These are phyloP conservation scores for Lobulomyces angularis DNA, from an alignment of 192 early-diverging fungal genomes.

Conservation along the genomic window DNA sequence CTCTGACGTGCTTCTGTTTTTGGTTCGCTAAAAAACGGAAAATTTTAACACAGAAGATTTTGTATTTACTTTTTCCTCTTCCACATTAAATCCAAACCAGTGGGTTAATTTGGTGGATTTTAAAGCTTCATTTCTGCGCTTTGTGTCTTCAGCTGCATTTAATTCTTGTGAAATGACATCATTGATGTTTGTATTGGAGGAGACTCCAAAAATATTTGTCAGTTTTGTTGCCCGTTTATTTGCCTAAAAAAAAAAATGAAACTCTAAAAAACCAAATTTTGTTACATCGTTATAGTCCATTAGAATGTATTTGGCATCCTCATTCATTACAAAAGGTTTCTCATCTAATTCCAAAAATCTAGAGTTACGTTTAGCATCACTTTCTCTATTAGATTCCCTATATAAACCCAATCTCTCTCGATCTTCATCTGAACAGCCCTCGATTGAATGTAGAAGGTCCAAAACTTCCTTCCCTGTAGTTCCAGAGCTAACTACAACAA, in stretches of 20 bases:
- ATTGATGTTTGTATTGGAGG: constrained; percentile 8
- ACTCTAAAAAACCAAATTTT: not conserved
- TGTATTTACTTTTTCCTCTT: constrained; percentile 1
- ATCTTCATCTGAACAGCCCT: no score
- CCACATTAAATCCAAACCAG: constrained; percentile 9
- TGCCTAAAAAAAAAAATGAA: not conserved
- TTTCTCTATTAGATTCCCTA: constrained; percentile 4
- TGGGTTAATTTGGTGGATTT: constrained; percentile 8
- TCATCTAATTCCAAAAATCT: constrained; percentile 2
- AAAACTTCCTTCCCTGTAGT: constrained; percentile 15
- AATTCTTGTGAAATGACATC: constrained; percentile 1
- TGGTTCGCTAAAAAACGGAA: no score
- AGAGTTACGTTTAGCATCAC: not conserved
- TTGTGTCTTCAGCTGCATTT: constrained; percentile 6
- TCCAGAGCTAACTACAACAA: constrained; percentile 7
- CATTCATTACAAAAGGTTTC: constrained; percentile 8
- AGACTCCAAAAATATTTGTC: constrained; percentile 9
- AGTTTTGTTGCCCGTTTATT: constrained; percentile 9
- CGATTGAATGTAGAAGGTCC: no score
- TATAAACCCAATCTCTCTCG: no score
- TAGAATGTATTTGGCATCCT: constrained; percentile 6
- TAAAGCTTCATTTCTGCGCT: constrained; percentile 11
- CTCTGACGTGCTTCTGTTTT: not conserved
- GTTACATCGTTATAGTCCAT: constrained; percentile 1
- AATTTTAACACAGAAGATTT: no score